Evolutionary conservation across 2,329 filamentous ascomycete species (phyloP), one percentile per base, ranked within the genome.

Genomic region (Fusarium paranaense): DNA sequence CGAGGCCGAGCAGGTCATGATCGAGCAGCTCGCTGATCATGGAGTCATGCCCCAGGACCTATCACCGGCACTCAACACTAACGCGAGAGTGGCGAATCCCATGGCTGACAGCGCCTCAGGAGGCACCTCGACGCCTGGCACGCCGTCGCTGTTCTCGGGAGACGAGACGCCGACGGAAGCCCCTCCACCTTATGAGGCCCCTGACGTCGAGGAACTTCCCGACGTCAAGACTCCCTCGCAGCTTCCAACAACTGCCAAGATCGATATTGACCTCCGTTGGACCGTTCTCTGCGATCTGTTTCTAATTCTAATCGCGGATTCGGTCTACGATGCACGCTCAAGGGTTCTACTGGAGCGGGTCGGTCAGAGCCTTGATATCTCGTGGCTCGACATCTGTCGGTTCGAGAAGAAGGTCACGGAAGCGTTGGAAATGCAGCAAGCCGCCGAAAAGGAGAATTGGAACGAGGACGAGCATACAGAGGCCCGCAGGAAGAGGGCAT

Each of bases 391-490:
- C 75, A 97, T 98, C 67, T 97, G 95, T 83, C 92, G 95, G 42
- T 99, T 99, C 79, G 97, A 99, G 84, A 98, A 98, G 85, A 93
- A 95, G 62, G 95, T 99, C 7, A 98, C 97, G 9, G 97, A 99
- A 83, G 95, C 97, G 1, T 86, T 99, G 25, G 97, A 99, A 83
- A 98, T 99, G 95, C 96, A 98, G 83, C 95, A 98, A 82, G 92
- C 94, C 56, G 94, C 95, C 7, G 93, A 95, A 72, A 97, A 96
- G 79, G 97, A 99, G 83, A 98, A 96, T 73, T 99, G 97, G 97
- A 97, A 98, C 75, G 97, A 99, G 82, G 93, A 97, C 13, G 94
- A 97, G 74, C 95, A 98, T 81, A 95, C 98, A 88, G 95, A 98
- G 82, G 90, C 87, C 67, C 90, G 97, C 56, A 90, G 94, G 61